Evolutionary conservation across 768 basidiomycete species (phyloP).

Genomic region (Cyclocybe cylindracea): DNA sequence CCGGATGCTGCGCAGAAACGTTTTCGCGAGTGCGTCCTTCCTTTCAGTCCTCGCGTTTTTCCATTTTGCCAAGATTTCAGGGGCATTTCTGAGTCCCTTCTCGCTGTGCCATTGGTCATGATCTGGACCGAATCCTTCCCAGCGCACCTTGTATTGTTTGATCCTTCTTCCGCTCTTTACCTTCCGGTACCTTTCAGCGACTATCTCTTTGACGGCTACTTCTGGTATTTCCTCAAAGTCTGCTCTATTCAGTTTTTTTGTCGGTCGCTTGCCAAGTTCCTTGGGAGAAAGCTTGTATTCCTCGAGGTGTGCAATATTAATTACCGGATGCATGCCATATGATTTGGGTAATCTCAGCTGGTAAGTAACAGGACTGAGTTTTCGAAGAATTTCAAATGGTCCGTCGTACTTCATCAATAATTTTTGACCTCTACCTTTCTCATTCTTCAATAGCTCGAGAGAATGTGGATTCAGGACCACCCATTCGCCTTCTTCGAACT

Average conservation of each 20-base stretch:
- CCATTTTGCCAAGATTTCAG: constrained; percentile 1
- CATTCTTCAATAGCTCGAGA: constrained; percentile 15
- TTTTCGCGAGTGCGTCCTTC: background rate
- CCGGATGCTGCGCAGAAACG: too few species aligned
- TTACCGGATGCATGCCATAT: constrained; percentile 19
- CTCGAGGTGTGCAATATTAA: constrained; percentile 23
- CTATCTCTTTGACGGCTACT: constrained; percentile 22
- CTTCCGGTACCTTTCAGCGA: constrained; percentile 12
- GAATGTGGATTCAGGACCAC: constrained; percentile 27
- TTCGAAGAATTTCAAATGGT: constrained; percentile 22
- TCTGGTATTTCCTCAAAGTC: constrained; percentile 10
- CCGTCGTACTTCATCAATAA: constrained; percentile 27
- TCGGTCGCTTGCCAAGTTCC: constrained; percentile 11
- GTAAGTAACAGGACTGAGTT: constrained; percentile 21
- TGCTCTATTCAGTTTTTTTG: background rate
- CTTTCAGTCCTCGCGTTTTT: background rate
- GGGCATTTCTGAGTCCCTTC: constrained; percentile 3
- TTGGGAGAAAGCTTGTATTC: constrained; percentile 14
- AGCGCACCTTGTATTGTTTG: background rate
- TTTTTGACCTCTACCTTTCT: constrained; percentile 28
- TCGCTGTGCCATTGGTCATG: constrained; percentile 1
- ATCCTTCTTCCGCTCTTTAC: constrained; percentile 1
- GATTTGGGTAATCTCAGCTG: constrained; percentile 13
- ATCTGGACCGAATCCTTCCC: background rate
- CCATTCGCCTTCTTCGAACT: constrained; percentile 29